phyloP scores from a whole-genome alignment of 768 basidiomycete genomes.

The Suillus brevipes region DNA sequence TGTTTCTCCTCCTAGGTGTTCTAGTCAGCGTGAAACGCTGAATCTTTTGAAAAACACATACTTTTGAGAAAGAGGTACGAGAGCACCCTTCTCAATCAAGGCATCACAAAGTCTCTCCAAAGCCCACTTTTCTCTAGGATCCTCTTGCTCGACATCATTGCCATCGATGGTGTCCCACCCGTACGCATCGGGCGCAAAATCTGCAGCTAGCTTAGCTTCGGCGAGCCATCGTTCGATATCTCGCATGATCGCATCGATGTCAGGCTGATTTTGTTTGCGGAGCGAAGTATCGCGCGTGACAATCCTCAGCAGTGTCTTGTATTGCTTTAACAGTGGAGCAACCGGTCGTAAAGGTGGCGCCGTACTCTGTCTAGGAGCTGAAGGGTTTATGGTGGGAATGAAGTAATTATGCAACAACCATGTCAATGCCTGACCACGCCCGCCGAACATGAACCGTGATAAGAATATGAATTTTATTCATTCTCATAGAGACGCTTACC shows the following conservation, averaged over 20 bases:
- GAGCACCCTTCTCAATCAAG: conserved; percentile 66
- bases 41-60: conserved; percentile 34
- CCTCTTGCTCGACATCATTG: conserved; percentile 38
- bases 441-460: conserved; percentile 8
- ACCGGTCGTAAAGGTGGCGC: conserved; percentile 52
- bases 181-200: conserved; percentile 44
- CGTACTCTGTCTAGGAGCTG: conserved; percentile 34
- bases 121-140: conserved; percentile 64
- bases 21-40: conserved; percentile 8
- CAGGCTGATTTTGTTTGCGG: conserved; percentile 46
- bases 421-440: conserved; percentile 57
- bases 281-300: conserved; percentile 67
- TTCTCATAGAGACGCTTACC: conserved; percentile 39
- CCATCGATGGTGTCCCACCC: conserved; percentile 44
- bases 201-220: conserved; percentile 66
- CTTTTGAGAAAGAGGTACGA: conserved; percentile 88
- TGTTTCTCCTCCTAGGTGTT: conserved; percentile 53
- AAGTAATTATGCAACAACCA: conserved; percentile 90
- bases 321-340: conserved; percentile 66
- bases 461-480: conserved; percentile 3
- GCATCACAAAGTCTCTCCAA: conserved; percentile 65
- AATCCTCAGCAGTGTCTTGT: conserved; percentile 68
- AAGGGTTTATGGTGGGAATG: conserved; percentile 68
- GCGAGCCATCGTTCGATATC: conserved; percentile 79
- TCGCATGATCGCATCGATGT: conserved; percentile 50